Evolutionary conservation across 1,284 basidiomycete species (phyloP).

Genomic region (Bondarzewia mesenterica): DNA sequence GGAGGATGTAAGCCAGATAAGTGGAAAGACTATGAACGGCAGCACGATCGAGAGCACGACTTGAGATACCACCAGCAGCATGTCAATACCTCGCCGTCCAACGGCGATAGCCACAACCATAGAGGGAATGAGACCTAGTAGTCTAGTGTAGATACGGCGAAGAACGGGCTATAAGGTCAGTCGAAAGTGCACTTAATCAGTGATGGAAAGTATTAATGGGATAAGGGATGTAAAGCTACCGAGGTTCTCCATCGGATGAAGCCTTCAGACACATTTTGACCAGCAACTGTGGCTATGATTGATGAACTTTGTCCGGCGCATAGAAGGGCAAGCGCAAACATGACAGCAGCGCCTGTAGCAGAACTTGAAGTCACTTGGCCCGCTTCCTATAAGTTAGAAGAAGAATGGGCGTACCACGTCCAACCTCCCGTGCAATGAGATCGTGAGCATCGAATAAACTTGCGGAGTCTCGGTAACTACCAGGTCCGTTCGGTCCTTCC

Average conservation of each 20-base stretch:
- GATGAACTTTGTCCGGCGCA: slow-evolving; percentile 89
- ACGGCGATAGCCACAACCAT: slow-evolving; percentile 72
- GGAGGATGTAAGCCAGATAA: slow-evolving; percentile 70
- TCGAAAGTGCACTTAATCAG: not conserved
- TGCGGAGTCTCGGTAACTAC: slow-evolving; percentile 37
- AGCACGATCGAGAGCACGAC: slow-evolving; percentile 84
- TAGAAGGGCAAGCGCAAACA: slow-evolving; percentile 84
- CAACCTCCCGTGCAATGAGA: slow-evolving; percentile 59
- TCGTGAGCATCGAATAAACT: slow-evolving; percentile 80
- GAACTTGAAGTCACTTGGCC: not conserved
- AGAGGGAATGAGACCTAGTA: slow-evolving; percentile 83
- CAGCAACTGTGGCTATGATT: slow-evolving; percentile 88
- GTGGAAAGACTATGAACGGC: slow-evolving; percentile 80
- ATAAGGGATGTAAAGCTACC: slow-evolving; percentile 35
- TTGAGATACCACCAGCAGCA: slow-evolving; percentile 82
- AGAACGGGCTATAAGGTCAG: slow-evolving; percentile 52
- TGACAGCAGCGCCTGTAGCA: slow-evolving; percentile 56
- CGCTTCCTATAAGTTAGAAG: slow-evolving; percentile 2
- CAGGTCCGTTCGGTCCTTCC: slow-evolving; percentile 27
- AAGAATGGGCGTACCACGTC: slow-evolving; percentile 42
- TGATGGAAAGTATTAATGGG: no score
- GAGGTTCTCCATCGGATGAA: slow-evolving; percentile 88
- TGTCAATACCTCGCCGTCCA: slow-evolving; percentile 72
- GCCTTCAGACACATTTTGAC: slow-evolving; percentile 90
- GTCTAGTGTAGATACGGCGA: slow-evolving; percentile 77